Conservation (phyloP, 345 rosid species). For the Conringia planisiliqua region DNA sequence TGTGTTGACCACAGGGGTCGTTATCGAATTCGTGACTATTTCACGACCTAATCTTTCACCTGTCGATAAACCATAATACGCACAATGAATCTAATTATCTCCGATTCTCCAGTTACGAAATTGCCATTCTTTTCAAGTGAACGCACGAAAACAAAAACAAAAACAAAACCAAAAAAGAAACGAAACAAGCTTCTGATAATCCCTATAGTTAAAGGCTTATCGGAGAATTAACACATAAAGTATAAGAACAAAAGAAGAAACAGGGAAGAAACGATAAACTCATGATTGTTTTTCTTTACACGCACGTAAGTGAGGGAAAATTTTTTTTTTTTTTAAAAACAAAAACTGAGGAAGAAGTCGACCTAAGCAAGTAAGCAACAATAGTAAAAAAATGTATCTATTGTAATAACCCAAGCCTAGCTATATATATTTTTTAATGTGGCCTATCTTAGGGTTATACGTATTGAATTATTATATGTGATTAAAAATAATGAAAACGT, state of each 20-base stretch:
- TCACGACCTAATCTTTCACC: slow-evolving; percentile 90
- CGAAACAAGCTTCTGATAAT: neutral
- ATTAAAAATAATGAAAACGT: too few relatives aligned
- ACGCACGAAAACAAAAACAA: too few relatives aligned
- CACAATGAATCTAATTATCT: neutral
- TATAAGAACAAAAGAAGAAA: neutral
- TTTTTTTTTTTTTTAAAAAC: too few relatives aligned
- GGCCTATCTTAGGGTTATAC: too few relatives aligned
- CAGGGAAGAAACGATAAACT: neutral
- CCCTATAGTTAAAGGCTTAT: neutral
- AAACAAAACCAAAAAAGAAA: neutral
- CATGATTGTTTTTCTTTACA: neutral
- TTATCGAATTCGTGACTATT: slow-evolving; percentile 72
- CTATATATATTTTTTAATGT: too few relatives aligned
- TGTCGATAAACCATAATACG: slow-evolving; percentile 19
- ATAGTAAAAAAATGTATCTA: too few relatives aligned
- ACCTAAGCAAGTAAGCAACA: too few relatives aligned
- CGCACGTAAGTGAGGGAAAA: neutral
- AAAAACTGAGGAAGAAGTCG: too few relatives aligned
- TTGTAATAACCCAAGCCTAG: too few relatives aligned
- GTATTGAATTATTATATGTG: too few relatives aligned
- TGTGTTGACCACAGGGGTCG: slow-evolving; percentile 80
- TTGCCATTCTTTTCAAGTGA: neutral
- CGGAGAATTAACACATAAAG: neutral
- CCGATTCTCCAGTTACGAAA: neutral